Base-by-base conservation (phyloP, 306 rosid species). In the Corylus americana region DNA sequence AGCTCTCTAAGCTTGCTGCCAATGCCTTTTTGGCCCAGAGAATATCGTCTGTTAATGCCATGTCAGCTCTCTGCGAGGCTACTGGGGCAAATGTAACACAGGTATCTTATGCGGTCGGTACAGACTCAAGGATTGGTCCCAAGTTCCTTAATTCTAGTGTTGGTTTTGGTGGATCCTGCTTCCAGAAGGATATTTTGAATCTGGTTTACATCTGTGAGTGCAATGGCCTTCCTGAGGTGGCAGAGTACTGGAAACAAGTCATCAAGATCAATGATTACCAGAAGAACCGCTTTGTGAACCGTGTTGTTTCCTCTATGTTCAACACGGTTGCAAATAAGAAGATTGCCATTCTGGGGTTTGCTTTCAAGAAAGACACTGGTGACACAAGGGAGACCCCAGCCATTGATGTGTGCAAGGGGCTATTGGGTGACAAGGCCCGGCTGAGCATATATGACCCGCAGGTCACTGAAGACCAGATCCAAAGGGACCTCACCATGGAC, bases 61-160 rank as follows among this genome's bases (percentile, higher is more conserved):
- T 94, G 95, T 94, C 98, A 74, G 97, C 98, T 11, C 98, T 94
- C 49, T 94, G 98, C n/a, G 98, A 94, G 88, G 97, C 97, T 54
- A 94, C 98, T 3, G 97, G 98, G 8, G 98, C 98, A 64, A 85
- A 94, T 58, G 83, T 94, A 14, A 17, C 85, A 20, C 96, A 94
- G 82, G 97, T 94, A 42, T 81, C 98, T 63, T 94, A 81, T 66
- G 90, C 97, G 8, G 98, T 94, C 61, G 97, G 98, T 1, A 94
- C 87, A n/a, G 98, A 94, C 86, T 42, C 97, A 54, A 92, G 98
- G 71, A 94, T 94, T 47, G 98, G 98, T 54, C 94, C 98, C 8
- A 94, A 90, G 87, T 94, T 94, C 72, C 90, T 94, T 35, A 94
- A 92, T 20, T 96, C 94, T 20, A 94, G 98, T 83, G 97, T 94